Evolutionary conservation across 2,329 filamentous ascomycete species (phyloP), one percentile per base, ranked within the genome.

Genomic region (Escovopsis sp.): DNA sequence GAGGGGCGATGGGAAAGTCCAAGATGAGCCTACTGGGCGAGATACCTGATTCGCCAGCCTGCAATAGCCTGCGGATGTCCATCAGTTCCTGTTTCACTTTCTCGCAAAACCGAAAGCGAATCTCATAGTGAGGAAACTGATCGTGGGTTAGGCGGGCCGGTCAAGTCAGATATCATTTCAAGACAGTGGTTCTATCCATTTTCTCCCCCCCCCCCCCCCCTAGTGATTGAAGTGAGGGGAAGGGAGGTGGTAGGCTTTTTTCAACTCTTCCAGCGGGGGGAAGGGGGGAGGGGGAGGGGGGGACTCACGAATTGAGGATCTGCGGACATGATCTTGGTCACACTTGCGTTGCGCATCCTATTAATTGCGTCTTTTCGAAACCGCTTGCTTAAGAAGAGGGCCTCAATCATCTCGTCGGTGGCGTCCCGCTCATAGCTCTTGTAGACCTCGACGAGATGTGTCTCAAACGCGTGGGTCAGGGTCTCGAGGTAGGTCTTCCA

Each of bases 61-160:
- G 58, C 2, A 71, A 52, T 1, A 70, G 52, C n/a, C 57, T 55
- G 5, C 59, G 57, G 5, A 67, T 51, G 1, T 63, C 59, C 10
- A 48, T 50, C 10, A 71, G 42, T 30, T 71, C 66, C 35, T 59
- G 55, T 43, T 61, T 64, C 7, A 69, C 51, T 35, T 53, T 59
- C 37, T 71, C 67, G 42, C 65, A 70, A 41, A 69, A 65, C 24
- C 63, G 56, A 37, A 70, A 70, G 1, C 67, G 62, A 35, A 68
- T 63, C 45, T 67, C 66, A 43, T 68, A 71, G 50, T 61, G 44
- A 35, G 60, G 59, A 51, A 69, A 63, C 56, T 64, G 43, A 2
- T 11, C 4, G 5, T 30, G 8, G 27, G 27, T 30, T 30, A 30
- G 27, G 27, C 27, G 4, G 42, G 45, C 52, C 37, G 51, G 50